These are phyloP conservation scores for Talaromyces verruculosus DNA, from an alignment of 2,329 filamentous ascomycete species.

Conservation along the genomic window DNA sequence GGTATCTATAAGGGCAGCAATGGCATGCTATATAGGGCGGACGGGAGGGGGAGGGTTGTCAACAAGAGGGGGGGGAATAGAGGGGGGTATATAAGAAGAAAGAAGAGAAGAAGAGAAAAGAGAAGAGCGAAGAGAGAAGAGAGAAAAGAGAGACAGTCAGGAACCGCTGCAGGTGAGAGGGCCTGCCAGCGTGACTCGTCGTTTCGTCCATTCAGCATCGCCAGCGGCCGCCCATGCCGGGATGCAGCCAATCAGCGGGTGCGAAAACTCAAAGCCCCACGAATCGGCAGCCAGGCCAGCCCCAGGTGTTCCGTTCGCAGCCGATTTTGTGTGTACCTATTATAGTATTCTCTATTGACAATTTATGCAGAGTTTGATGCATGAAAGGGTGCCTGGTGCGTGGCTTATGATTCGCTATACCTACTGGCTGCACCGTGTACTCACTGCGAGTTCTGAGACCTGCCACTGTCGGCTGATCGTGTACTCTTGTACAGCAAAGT, in stretches of 20 bases:
- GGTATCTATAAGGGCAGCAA: constrained; percentile 1
- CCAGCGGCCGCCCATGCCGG: not conserved
- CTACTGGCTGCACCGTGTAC: no score
- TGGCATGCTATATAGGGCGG: constrained; percentile 2
- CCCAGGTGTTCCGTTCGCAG: constrained; percentile 15
- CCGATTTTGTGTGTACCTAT: not conserved
- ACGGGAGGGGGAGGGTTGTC: not conserved
- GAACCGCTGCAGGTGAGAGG: constrained; percentile 21
- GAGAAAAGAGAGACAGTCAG: constrained; percentile 14
- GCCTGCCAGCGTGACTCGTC: constrained; percentile 9
- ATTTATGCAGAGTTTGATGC: no score
- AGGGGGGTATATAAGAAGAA: not conserved
- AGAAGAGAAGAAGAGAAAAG: not conserved
- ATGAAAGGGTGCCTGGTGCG: not conserved
- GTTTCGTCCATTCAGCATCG: constrained; percentile 18
- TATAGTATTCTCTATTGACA: no score
- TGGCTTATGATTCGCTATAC: not conserved
- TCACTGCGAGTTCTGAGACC: not conserved
- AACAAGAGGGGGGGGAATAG: not conserved
- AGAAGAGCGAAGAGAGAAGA: not conserved
- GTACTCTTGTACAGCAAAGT: not conserved
- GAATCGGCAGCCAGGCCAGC: constrained; percentile 12
- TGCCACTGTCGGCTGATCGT: not conserved
- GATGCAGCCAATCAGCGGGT: not conserved
- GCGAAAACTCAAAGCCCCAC: constrained; percentile 4